Evolutionary conservation across 805 yeast genomes (phyloP).

Genomic region (Nakazawaea pomicola): DNA sequence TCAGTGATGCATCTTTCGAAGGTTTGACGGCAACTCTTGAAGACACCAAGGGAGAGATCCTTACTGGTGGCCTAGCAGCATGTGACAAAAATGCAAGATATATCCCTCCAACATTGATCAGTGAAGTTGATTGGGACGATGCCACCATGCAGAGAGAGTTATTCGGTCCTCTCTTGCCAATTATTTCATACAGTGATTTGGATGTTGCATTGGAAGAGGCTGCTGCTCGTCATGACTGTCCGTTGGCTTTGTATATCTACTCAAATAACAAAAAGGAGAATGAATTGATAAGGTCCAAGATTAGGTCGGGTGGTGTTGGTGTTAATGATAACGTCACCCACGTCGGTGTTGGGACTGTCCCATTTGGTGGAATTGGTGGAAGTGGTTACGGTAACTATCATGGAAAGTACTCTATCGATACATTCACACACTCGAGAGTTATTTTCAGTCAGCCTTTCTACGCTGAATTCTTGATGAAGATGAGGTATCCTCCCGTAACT

Average conservation of each 20-base stretch:
- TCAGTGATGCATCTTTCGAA: conserved; percentile 48
- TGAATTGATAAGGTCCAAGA: conserved; percentile 38
- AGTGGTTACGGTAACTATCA: conserved; percentile 86
- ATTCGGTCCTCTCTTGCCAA: conserved; percentile 84
- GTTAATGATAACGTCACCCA: conserved; percentile 73
- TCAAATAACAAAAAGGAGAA: conserved; percentile 42
- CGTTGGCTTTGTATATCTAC: conserved; percentile 76
- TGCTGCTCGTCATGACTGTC: conserved; percentile 55
- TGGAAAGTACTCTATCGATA: conserved; percentile 60
- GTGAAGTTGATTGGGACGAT: conserved; percentile 61
- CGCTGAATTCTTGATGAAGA: conserved; percentile 53
- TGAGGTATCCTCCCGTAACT: conserved; percentile 63
- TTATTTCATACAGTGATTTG: conserved; percentile 48
- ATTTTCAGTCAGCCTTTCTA: conserved; percentile 59
- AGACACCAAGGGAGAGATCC: conserved; percentile 46
- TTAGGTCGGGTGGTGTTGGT: conserved; percentile 70
- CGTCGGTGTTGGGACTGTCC: conserved; percentile 60
- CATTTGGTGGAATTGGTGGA: conserved; percentile 88
- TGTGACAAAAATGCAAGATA: conserved; percentile 35
- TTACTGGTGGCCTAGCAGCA: conserved; percentile 38
- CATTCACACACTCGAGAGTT: conserved; percentile 76
- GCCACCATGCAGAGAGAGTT: conserved; percentile 68
- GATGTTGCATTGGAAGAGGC: conserved; percentile 39
- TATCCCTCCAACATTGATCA: conserved; percentile 72
- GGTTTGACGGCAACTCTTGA: conserved; percentile 39